A percentile compares a stretch with the other conserved stretches of the same genome.
Conservation (phyloP, 176 grass and related monocot species). For the Cenchrus purpureus region DNA sequence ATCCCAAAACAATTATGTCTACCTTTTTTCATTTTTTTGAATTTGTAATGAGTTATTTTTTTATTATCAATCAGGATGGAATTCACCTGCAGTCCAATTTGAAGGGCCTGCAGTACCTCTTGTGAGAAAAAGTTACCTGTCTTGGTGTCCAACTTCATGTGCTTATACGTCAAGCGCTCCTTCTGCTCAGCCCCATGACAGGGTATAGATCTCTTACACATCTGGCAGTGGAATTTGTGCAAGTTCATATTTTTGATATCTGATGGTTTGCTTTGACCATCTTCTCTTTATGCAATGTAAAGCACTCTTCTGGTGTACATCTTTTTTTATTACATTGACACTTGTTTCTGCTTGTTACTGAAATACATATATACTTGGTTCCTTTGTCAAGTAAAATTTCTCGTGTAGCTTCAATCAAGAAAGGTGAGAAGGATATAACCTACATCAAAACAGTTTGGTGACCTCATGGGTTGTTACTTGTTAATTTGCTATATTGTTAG, state of each 20-base stretch:
- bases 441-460: neutral
- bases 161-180: constrained; percentile 82
- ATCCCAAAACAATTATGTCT: constrained; percentile 5
- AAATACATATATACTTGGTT: constrained; percentile 1
- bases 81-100: constrained; percentile 82
- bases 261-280: constrained; percentile 18
- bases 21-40: constrained; percentile 13
- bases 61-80: constrained; percentile 75
- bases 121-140: constrained; percentile 68
- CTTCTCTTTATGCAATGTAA: constrained; percentile 36
- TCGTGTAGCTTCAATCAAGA: neutral
- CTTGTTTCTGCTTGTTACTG: constrained; percentile 8
- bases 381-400: neutral
- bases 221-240: constrained; percentile 27
- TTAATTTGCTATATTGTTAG: constrained; percentile 6
- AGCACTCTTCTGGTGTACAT: neutral
- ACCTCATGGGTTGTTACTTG: neutral
- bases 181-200: constrained; percentile 77
- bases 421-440: neutral
- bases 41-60: constrained; percentile 39
- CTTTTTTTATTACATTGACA: constrained; percentile 8
- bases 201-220: constrained; percentile 58
- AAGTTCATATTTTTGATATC: constrained; percentile 25
- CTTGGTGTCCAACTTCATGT: constrained; percentile 87
- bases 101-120: constrained; percentile 73